Percentiles rank a stretch among this genome's conserved stretches.
phyloP scores from a whole-genome alignment of 1,284 basidiomycete species.

The Neonothopanus nambi region DNA sequence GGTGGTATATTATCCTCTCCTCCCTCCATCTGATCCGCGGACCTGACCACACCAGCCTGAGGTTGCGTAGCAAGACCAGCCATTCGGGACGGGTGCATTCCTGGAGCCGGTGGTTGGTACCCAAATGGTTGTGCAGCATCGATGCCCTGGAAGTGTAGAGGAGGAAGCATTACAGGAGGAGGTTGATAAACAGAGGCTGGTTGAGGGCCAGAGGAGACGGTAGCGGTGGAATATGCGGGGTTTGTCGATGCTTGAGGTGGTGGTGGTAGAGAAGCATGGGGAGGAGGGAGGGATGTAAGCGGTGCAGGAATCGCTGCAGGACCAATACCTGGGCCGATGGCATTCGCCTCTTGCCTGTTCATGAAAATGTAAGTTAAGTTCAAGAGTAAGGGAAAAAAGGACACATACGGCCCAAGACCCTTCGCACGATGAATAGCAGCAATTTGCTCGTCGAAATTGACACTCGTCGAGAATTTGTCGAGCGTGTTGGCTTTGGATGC shows the following conservation, averaged over 20 bases:
- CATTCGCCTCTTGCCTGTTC: constrained; percentile 65
- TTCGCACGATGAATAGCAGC: constrained; percentile 90
- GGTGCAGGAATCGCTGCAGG: constrained; percentile 70
- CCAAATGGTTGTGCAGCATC: constrained; percentile 77
- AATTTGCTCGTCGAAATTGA: constrained; percentile 94
- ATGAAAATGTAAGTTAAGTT: constrained; percentile 10
- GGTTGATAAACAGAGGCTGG: constrained; percentile 71
- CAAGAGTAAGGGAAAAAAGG: constrained; percentile 11
- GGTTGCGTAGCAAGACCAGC: constrained; percentile 54
- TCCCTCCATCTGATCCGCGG: constrained; percentile 80
- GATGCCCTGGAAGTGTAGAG: constrained; percentile 78
- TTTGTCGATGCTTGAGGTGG: constrained; percentile 44
- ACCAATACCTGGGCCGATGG: constrained; percentile 83
- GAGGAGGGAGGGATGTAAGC: constrained; percentile 60
- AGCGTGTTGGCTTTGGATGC: constrained; percentile 86
- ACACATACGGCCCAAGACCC: constrained; percentile 76
- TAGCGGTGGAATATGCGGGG: constrained; percentile 67
- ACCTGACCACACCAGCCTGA: constrained; percentile 67
- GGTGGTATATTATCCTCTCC: constrained; percentile 62
- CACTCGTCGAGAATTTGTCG: constrained; percentile 87
- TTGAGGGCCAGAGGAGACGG: constrained; percentile 78
- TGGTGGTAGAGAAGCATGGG: constrained; percentile 64
- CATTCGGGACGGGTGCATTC: constrained; percentile 52
- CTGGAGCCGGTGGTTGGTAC: constrained; percentile 61
- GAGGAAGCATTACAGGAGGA: constrained; percentile 77